Conservation (phyloP, 2,329 filamentous ascomycete species). For the Verticillium tricorpus region DNA sequence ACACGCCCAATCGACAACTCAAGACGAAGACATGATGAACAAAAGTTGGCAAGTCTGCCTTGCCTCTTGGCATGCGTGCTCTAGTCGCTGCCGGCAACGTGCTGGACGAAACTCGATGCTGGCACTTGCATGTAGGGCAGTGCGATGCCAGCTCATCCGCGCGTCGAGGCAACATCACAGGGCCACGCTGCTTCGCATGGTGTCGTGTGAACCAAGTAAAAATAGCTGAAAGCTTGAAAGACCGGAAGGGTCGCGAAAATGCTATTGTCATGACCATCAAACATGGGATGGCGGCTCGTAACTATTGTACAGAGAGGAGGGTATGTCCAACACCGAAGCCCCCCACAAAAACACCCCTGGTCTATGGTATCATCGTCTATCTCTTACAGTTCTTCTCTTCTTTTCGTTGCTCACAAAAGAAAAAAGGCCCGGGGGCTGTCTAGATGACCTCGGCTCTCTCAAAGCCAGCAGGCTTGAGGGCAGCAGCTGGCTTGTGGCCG, state of each 20-base stretch:
- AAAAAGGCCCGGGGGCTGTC: background rate
- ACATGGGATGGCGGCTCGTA: background rate
- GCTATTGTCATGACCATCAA: background rate
- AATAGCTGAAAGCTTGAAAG: background rate
- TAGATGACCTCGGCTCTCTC: conserved; percentile 77
- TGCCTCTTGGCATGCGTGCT: background rate
- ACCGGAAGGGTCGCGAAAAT: background rate
- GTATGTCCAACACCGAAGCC: background rate
- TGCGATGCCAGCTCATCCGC: background rate
- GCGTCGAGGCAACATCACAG: background rate
- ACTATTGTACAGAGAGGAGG: background rate
- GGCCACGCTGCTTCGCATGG: background rate
- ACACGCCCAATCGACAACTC: background rate
- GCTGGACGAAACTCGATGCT: background rate
- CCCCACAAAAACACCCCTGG: background rate
- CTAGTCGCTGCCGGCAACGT: background rate
- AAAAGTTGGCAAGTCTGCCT: conserved; percentile 1
- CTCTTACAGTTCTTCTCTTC: background rate
- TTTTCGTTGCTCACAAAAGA: background rate
- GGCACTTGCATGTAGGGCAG: background rate
- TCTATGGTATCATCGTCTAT: conserved; percentile 2
- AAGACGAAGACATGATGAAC: background rate
- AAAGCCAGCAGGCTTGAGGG: conserved; percentile 67
- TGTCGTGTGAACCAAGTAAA: background rate
- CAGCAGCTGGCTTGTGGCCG: conserved; percentile 60